phyloP scores from a whole-genome alignment of 2,329 filamentous ascomycete species.

The Talaromyces sp. region DNA sequence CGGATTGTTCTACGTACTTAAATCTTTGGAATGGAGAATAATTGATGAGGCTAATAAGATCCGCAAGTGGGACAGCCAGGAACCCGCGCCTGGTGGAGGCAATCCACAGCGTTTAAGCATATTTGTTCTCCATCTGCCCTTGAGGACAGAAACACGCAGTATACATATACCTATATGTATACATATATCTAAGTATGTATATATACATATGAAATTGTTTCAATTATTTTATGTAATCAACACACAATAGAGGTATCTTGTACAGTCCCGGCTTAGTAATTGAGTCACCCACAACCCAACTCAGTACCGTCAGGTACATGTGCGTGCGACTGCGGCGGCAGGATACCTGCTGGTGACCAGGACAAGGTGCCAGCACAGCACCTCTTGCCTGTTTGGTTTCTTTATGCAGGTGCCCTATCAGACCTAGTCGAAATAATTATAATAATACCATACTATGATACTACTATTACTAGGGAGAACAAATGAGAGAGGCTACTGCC shows the following conservation, averaged over 20 bases:
- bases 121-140: not conserved
- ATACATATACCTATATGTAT: not conserved
- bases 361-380: not conserved
- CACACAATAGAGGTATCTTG: not conserved
- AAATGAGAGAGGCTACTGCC: not conserved
- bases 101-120: slow-evolving; percentile 2
- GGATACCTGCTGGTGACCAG: slow-evolving; percentile 4
- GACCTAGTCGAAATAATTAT: too few species aligned
- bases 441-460: too few species aligned
- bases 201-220: too few species aligned
- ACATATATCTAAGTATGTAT: not conserved
- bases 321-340: slow-evolving; percentile 8
- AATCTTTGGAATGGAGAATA: too few species aligned
- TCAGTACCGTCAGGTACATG: slow-evolving; percentile 14
- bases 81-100: not conserved
- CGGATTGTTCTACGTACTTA: too few species aligned
- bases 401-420: slow-evolving; percentile 13
- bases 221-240: too few species aligned
- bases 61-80: not conserved
- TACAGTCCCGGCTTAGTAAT: not conserved
- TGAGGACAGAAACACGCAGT: not conserved
- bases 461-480: too few species aligned
- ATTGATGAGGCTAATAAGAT: not conserved
- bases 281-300: not conserved
- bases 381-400: slow-evolving; percentile 7